phyloP scores from a whole-genome alignment of 1,284 basidiomycete species.

The Flammula alnicola region DNA sequence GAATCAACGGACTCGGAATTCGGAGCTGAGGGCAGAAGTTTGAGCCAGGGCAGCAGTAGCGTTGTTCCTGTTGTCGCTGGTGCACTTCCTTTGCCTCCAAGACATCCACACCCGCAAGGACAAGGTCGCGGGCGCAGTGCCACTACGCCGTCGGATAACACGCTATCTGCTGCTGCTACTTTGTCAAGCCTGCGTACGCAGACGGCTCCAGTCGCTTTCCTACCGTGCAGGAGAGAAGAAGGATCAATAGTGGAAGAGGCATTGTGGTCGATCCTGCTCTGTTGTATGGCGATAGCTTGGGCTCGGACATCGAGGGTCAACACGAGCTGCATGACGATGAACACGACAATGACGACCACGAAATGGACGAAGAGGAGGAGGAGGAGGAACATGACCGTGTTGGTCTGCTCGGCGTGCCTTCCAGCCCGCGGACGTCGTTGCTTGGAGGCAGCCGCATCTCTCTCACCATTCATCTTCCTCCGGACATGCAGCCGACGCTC shows the following conservation, averaged over 20 bases:
- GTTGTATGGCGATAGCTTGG: conserved; percentile 20
- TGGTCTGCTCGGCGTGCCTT: conserved; percentile 56
- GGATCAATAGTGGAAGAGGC: conserved; percentile 26
- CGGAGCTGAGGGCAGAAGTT: conserved; percentile 20
- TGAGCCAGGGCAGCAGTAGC: conserved; percentile 29
- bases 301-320: conserved; percentile 27
- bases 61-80: background rate
- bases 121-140: conserved; percentile 37
- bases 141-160: conserved; percentile 40
- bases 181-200: conserved; percentile 30
- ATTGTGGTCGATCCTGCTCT: conserved; percentile 23
- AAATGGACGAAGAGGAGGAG: conserved; percentile 44
- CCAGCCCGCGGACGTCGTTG: conserved; percentile 62
- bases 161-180: conserved; percentile 41
- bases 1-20: conserved; percentile 50
- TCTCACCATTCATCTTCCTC: conserved; percentile 21
- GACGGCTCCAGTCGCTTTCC: conserved; percentile 27
- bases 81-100: conserved; percentile 71
- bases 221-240: conserved; percentile 18
- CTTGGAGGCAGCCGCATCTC: conserved; percentile 24
- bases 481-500: too few relatives aligned
- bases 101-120: conserved; percentile 59
- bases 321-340: conserved; percentile 28
- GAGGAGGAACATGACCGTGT: conserved; percentile 71
- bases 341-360: conserved; percentile 36